These are phyloP conservation scores for Hypoxylon sp. DNA, from an alignment of 2,329 filamentous ascomycete genomes.

Conservation along the genomic window DNA sequence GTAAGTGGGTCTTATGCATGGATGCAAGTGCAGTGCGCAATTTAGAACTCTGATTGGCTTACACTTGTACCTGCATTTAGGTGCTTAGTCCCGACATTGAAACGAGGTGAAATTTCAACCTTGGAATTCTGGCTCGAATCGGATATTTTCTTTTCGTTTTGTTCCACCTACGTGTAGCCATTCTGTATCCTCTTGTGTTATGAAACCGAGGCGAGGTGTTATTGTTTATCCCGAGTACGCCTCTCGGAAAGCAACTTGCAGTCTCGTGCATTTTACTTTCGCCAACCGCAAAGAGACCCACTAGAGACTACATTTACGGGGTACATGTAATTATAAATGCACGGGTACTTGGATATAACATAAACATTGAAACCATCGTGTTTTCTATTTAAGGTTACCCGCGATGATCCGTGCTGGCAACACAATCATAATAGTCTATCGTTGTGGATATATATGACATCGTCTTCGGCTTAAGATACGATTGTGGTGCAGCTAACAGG, in stretches of 20 bases:
- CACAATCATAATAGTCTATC: constrained; percentile 1
- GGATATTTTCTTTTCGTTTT: constrained; percentile 36
- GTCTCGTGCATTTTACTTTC: not conserved
- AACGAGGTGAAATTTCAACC: constrained; percentile 22
- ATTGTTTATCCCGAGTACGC: not conserved
- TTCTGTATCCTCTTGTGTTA: not conserved
- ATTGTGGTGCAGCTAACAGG: constrained; percentile 26
- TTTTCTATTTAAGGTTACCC: constrained; percentile 19
- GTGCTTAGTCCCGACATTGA: constrained; percentile 16
- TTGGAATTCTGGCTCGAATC: constrained; percentile 28
- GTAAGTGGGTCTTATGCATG: not conserved
- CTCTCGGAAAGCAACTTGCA: not conserved
- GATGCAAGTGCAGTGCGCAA: not conserved
- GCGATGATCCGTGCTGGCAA: not conserved
- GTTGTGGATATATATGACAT: constrained; percentile 21
- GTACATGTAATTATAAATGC: too few relatives aligned
- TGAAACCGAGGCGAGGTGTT: constrained; percentile 1
- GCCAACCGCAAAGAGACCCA: not conserved
- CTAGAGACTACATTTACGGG: not conserved
- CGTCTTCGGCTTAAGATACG: constrained; percentile 27
- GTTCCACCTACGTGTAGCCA: constrained; percentile 2
- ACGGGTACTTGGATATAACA: constrained; percentile 1
- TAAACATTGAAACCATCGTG: not conserved
- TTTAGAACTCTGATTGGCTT: constrained; percentile 11
- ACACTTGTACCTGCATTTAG: constrained; percentile 4